phyloP scores from a whole-genome alignment of 2,329 filamentous ascomycete species.

The Teratosphaeria epicoccoides region DNA sequence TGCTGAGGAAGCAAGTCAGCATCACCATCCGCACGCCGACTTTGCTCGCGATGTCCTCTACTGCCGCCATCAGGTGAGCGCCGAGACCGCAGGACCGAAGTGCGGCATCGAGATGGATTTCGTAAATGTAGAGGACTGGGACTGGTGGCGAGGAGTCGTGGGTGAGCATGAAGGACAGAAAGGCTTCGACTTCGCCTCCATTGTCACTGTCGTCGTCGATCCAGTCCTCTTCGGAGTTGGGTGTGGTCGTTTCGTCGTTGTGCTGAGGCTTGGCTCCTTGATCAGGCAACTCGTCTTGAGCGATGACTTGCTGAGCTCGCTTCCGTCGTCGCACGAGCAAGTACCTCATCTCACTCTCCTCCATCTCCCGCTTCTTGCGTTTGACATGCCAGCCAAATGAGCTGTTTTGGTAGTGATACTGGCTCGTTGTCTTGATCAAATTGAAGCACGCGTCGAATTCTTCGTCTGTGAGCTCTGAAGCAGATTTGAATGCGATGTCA shows the following conservation, averaged over 20 bases:
- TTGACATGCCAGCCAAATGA: slow-evolving; percentile 51
- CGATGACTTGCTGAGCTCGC: not conserved
- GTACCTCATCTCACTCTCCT: slow-evolving; percentile 55
- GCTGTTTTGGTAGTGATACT: slow-evolving; percentile 52
- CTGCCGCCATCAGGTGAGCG: slow-evolving; percentile 46
- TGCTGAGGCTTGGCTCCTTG: not conserved
- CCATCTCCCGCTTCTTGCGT: slow-evolving; percentile 58
- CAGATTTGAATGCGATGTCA: slow-evolving; percentile 6
- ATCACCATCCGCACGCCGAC: slow-evolving; percentile 55
- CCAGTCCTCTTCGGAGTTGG: not conserved
- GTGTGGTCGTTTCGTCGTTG: not conserved
- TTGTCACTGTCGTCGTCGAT: not conserved
- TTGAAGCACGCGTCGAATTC: slow-evolving; percentile 41
- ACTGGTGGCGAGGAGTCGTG: slow-evolving; percentile 49
- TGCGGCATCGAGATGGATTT: slow-evolving; percentile 55
- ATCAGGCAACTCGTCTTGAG: not conserved
- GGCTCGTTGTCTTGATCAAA: slow-evolving; percentile 54
- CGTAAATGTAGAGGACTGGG: slow-evolving; percentile 66
- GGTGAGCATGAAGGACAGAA: slow-evolving; percentile 62
- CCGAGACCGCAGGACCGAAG: slow-evolving; percentile 55
- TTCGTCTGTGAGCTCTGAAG: slow-evolving; percentile 4
- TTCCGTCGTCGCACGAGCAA: slow-evolving; percentile 43
- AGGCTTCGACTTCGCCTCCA: slow-evolving; percentile 12
- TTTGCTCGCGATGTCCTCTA: slow-evolving; percentile 43
- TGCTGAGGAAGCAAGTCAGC: slow-evolving; percentile 61